Evolutionary conservation across 116 monocot genomes (phyloP).

Genomic region (Cymodocea nodosa): DNA sequence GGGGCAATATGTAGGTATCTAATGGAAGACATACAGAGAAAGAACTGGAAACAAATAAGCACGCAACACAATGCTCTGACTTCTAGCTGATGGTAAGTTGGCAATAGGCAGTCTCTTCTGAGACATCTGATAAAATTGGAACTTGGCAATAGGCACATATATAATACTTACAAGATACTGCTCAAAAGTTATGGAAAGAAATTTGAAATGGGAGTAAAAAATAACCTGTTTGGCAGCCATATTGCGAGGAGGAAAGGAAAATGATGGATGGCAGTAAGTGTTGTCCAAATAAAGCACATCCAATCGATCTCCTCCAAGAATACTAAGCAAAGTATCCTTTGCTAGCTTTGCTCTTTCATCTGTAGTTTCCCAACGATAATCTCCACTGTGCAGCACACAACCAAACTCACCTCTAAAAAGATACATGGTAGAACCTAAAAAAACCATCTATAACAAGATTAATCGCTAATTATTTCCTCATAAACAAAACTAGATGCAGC

Average conservation of each 20-base stretch:
- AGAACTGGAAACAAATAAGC: too few relatives aligned
- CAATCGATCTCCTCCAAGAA: slow-evolving; percentile 39
- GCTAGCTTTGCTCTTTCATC: slow-evolving; percentile 34
- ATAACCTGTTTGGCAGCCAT: slow-evolving; percentile 56
- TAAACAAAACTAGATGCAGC: too few relatives aligned
- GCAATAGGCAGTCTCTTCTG: too few relatives aligned
- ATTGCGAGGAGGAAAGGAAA: slow-evolving; percentile 55
- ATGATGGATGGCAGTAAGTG: slow-evolving; percentile 62
- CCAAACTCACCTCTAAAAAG: slow-evolving; percentile 75
- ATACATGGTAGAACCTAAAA: slow-evolving; percentile 73
- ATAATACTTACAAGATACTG: neutral
- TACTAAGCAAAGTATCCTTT: slow-evolving; percentile 31
- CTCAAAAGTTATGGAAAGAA: neutral
- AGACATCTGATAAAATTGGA: neutral
- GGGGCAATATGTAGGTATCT: too few relatives aligned
- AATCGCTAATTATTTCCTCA: neutral
- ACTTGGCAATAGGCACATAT: too few relatives aligned
- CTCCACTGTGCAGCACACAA: slow-evolving; percentile 63
- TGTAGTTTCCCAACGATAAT: slow-evolving; percentile 67
- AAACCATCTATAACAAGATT: neutral
- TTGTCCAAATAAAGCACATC: slow-evolving; percentile 67
- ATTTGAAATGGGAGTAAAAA: neutral
- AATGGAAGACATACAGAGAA: too few relatives aligned
- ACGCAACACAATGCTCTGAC: too few relatives aligned
- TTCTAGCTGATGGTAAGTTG: too few relatives aligned